Evolutionary conservation across 495 filamentous ascomycete genomes (phyloP).

Genomic region (Xylaria curta): DNA sequence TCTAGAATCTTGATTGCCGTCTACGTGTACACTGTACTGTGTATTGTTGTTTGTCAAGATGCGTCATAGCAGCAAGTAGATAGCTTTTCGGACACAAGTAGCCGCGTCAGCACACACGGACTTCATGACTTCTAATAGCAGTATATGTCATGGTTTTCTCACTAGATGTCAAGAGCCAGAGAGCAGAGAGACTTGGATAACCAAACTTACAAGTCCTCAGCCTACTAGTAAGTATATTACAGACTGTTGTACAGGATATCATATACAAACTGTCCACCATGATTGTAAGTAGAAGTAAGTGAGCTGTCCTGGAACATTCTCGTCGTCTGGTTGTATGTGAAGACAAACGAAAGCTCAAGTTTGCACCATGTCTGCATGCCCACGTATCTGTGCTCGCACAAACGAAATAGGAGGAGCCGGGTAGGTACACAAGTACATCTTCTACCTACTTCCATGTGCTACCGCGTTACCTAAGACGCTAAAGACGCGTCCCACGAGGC

Average conservation of each 20-base stretch:
- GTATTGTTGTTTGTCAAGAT: neutral
- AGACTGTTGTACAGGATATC: neutral
- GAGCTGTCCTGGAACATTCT: neutral
- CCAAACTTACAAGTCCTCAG: neutral
- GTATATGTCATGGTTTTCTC: neutral
- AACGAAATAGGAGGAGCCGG: neutral
- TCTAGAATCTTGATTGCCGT: neutral
- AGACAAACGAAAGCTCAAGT: neutral
- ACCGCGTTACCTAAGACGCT: neutral
- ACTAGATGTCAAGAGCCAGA: neutral
- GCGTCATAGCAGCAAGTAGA: conserved; percentile 3
- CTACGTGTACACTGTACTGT: neutral
- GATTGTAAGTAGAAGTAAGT: neutral
- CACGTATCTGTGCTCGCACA: neutral
- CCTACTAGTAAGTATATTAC: neutral
- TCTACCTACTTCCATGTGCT: neutral
- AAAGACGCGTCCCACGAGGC: neutral
- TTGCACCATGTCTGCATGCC: neutral
- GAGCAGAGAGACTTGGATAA: neutral
- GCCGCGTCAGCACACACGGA: neutral
- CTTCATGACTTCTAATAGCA: neutral
- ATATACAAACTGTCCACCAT: neutral
- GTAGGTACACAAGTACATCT: neutral
- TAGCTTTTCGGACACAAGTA: neutral
- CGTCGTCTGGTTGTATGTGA: neutral